Percentiles rank a stretch among this genome's conserved stretches.
Conservation (phyloP, 2,329 filamentous ascomycete genomes). For the Paecilomyces dactylethromorphus region DNA sequence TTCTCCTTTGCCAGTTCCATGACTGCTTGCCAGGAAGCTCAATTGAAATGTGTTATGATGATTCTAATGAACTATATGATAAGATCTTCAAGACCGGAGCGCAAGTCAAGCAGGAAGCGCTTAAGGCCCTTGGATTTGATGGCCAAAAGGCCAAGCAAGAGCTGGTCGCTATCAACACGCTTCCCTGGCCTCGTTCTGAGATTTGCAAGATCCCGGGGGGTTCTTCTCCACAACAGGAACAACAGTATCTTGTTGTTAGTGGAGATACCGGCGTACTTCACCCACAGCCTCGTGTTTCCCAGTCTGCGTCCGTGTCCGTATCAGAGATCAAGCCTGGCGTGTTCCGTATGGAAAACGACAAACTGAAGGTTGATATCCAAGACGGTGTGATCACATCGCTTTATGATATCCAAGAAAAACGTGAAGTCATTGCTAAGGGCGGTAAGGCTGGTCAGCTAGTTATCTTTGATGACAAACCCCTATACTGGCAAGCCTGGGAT, state of each 20-base stretch:
- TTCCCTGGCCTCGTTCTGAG: constrained; percentile 77
- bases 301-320: constrained; percentile 36
- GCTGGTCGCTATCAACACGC: constrained; percentile 69
- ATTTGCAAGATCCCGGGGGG: constrained; percentile 56
- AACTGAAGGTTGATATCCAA: constrained; percentile 66
- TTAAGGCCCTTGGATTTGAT: constrained; percentile 59
- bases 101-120: constrained; percentile 63
- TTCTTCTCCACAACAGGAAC: constrained; percentile 13
- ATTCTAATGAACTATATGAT: constrained; percentile 84
- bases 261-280: constrained; percentile 42
- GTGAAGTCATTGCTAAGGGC: constrained; percentile 68
- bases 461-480: constrained; percentile 92
- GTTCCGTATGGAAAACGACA: constrained; percentile 73
- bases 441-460: constrained; percentile 85
- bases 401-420: constrained; percentile 63
- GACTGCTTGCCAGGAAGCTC: constrained; percentile 91
- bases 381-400: constrained; percentile 77
- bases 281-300: constrained; percentile 16
- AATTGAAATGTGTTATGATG: constrained; percentile 97
- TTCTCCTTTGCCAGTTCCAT: constrained; percentile 92
- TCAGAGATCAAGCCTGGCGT: constrained; percentile 51
- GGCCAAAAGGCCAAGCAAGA: constrained; percentile 35
- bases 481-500: constrained; percentile 98
- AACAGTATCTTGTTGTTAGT: constrained; percentile 38
- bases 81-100: constrained; percentile 73